These are phyloP conservation scores for Solanum chacoense DNA, from an alignment of 305 asterid species.

Conservation along the genomic window DNA sequence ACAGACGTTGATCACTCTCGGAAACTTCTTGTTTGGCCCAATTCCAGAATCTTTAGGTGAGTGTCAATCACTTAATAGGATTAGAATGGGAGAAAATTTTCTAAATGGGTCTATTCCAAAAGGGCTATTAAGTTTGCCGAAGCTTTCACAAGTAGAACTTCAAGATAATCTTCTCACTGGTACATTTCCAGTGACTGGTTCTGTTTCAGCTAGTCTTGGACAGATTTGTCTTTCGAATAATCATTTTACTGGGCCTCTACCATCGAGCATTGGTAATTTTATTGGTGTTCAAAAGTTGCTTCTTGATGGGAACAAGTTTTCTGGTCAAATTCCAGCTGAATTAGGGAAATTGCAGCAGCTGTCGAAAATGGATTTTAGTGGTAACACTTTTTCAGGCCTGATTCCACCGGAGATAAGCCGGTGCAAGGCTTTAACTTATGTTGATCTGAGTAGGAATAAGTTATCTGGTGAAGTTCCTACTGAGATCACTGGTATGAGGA, in stretches of 20 bases:
- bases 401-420: slow-evolving; percentile 53
- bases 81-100: slow-evolving; percentile 81
- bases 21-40: slow-evolving; percentile 70
- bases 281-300: slow-evolving; percentile 75
- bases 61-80: slow-evolving; percentile 55
- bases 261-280: slow-evolving; percentile 63
- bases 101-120: slow-evolving; percentile 72
- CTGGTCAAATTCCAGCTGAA: slow-evolving; percentile 69
- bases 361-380: slow-evolving; percentile 76
- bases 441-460: slow-evolving; percentile 74
- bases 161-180: slow-evolving; percentile 73
- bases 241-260: slow-evolving; percentile 52
- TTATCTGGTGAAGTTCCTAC: slow-evolving; percentile 70
- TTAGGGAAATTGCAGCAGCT: slow-evolving; percentile 79
- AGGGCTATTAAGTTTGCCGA: slow-evolving; percentile 56
- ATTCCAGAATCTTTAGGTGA: slow-evolving; percentile 65
- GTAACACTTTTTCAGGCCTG: slow-evolving; percentile 50
- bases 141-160: slow-evolving; percentile 63
- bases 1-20: slow-evolving; percentile 51
- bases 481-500: slow-evolving; percentile 69
- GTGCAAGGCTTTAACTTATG: slow-evolving; percentile 61
- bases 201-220: slow-evolving; percentile 33
- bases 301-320: slow-evolving; percentile 79
- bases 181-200: slow-evolving; percentile 36
- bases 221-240: slow-evolving; percentile 80